phyloP scores from a whole-genome alignment of 2,329 filamentous ascomycete genomes.

The Xylaria sp. region DNA sequence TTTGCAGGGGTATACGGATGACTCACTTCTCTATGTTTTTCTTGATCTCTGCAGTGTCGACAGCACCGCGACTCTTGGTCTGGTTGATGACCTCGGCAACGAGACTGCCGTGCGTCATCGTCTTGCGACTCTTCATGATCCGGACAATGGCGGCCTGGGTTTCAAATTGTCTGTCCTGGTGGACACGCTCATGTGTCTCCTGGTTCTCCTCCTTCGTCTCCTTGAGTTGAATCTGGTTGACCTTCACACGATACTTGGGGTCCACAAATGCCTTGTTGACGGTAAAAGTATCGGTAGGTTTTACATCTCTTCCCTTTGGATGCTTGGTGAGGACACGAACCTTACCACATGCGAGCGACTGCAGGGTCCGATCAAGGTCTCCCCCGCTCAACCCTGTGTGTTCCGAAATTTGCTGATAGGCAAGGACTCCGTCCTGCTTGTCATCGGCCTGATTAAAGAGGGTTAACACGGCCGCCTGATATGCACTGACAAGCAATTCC shows the following conservation, averaged over 20 bases:
- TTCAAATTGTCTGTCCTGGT: constrained; percentile 89
- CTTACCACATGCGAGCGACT: constrained; percentile 92
- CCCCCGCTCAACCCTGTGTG: constrained; percentile 74
- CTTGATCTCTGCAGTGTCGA: constrained; percentile 90
- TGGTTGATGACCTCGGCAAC: constrained; percentile 91
- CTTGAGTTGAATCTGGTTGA: constrained; percentile 97
- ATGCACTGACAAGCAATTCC: constrained; percentile 87
- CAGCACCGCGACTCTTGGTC: constrained; percentile 81
- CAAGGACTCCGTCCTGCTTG: constrained; percentile 60
- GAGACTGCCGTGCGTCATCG: constrained; percentile 81
- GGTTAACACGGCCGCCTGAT: constrained; percentile 87
- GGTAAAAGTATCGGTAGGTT: constrained; percentile 77
- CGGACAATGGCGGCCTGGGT: constrained; percentile 95
- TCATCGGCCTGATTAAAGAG: constrained; percentile 77
- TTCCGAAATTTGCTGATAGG: constrained; percentile 74
- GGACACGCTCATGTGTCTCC: constrained; percentile 87
- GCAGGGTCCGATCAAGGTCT: constrained; percentile 86
- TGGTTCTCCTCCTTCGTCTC: constrained; percentile 96
- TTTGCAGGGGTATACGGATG: neutral
- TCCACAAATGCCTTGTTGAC: constrained; percentile 79
- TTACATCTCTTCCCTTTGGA: constrained; percentile 82
- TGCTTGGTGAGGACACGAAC: constrained; percentile 81
- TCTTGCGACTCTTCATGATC: constrained; percentile 95
- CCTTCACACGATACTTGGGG: constrained; percentile 88
- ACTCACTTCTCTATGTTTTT: constrained; percentile 91